Percentiles rank a stretch among this genome's conserved stretches.
phyloP scores from a whole-genome alignment of 2,329 filamentous ascomycete species.

The Aspergillus chevalieri region DNA sequence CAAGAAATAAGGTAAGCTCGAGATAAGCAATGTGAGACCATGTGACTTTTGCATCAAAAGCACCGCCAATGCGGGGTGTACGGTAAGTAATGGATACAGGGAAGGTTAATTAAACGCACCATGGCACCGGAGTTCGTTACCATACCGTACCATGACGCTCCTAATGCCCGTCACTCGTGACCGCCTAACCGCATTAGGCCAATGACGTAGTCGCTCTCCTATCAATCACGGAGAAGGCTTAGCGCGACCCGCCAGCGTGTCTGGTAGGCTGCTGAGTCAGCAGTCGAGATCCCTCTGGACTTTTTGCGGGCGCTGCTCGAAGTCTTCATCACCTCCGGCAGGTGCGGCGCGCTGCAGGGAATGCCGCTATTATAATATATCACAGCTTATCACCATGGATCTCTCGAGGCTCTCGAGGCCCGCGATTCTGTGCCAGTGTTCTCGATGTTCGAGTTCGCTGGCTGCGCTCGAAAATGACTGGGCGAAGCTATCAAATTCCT shows the following conservation, averaged over 20 bases:
- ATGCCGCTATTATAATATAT: not conserved
- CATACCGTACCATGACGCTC: not conserved
- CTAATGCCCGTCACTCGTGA: not conserved
- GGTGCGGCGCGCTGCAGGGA: constrained; percentile 4
- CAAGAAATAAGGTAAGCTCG: not conserved
- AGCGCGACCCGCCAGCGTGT: constrained; percentile 10
- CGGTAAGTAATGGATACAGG: not conserved
- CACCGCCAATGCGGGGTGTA: not conserved
- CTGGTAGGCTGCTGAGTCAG: constrained; percentile 21
- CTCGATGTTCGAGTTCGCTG: constrained; percentile 35
- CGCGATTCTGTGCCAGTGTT: constrained; percentile 34
- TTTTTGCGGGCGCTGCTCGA: constrained; percentile 6
- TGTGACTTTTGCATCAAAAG: not conserved
- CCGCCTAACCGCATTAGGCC: constrained; percentile 1
- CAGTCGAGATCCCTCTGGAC: constrained; percentile 19
- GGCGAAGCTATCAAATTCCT: constrained; percentile 33
- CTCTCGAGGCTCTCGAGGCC: constrained; percentile 30
- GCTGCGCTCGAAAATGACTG: constrained; percentile 38
- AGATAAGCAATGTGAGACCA: not conserved
- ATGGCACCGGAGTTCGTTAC: not conserved
- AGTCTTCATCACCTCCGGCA: constrained; percentile 6
- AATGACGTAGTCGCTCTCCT: constrained; percentile 7
- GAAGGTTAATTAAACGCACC: not conserved
- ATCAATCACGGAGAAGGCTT: constrained; percentile 16
- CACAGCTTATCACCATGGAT: constrained; percentile 22